Conservation (phyloP, 306 rosid genomes). For the Urtica urens region DNA sequence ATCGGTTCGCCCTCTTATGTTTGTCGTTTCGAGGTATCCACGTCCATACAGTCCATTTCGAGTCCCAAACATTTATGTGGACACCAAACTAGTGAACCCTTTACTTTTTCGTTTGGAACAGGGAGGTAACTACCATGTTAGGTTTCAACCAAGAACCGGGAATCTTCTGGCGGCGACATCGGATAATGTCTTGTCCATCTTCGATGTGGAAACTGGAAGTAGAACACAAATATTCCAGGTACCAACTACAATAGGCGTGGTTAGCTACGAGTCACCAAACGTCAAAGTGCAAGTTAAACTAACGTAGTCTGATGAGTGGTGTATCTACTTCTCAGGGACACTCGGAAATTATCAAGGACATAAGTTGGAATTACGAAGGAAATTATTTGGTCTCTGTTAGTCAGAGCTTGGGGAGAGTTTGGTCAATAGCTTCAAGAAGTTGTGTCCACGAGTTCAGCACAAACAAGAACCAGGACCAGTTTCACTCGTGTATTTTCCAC, state of each 20-base stretch:
- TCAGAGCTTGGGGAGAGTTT: constrained; percentile 58
- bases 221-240: constrained; percentile 58
- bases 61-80: too few relatives aligned
- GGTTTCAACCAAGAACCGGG: constrained; percentile 84
- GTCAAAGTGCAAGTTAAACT: too few relatives aligned
- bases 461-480: constrained; percentile 57
- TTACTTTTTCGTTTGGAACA: constrained; percentile 32
- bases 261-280: background rate
- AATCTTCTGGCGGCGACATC: constrained; percentile 70
- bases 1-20: constrained; percentile 42
- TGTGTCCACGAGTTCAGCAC: constrained; percentile 73
- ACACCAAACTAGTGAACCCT: too few relatives aligned
- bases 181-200: constrained; percentile 55
- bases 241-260: background rate
- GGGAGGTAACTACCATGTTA: constrained; percentile 79
- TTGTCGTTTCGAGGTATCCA: constrained; percentile 52
- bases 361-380: constrained; percentile 78
- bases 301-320: too few relatives aligned
- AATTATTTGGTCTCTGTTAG: constrained; percentile 72
- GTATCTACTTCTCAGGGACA: constrained; percentile 43
- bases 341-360: constrained; percentile 40
- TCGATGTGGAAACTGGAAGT: constrained; percentile 80
- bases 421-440: constrained; percentile 61
- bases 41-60: constrained; percentile 3
- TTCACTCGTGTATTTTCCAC: constrained; percentile 77